A percentile compares a stretch with the other conserved stretches of the same genome.
These are phyloP conservation scores for Trichoderma virens DNA, from an alignment of 495 filamentous ascomycete genomes.

Conservation along the genomic window DNA sequence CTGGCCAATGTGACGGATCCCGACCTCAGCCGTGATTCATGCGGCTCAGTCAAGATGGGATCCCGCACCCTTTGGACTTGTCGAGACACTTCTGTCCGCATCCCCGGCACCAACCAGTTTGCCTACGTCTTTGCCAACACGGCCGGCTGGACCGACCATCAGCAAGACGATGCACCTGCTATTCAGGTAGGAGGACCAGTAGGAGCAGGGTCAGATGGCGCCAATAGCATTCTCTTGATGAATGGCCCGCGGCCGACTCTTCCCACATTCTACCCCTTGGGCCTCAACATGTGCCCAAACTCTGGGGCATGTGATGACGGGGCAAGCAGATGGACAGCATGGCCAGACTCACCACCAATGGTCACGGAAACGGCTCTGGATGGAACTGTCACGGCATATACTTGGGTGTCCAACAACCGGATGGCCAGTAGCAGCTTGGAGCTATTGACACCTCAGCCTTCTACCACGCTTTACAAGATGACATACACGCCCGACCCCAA, in stretches of 20 bases:
- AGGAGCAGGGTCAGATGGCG: neutral
- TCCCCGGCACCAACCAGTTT: constrained; percentile 15
- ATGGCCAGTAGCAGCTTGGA: constrained; percentile 17
- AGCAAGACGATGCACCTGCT: constrained; percentile 14
- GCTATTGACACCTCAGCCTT: constrained; percentile 17
- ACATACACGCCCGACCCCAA: constrained; percentile 16
- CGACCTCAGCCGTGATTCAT: constrained; percentile 24
- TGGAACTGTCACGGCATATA: constrained; percentile 20
- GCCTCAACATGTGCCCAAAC: constrained; percentile 18
- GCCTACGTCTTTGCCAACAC: constrained; percentile 20
- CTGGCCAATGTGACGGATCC: constrained; percentile 26
- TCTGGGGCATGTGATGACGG: constrained; percentile 21
- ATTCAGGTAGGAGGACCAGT: neutral
- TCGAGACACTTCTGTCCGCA: constrained; percentile 21
- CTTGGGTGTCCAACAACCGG: constrained; percentile 24
- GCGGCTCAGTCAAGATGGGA: constrained; percentile 22
- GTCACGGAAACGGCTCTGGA: constrained; percentile 15
- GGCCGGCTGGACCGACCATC: constrained; percentile 23
- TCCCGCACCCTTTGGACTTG: constrained; percentile 24
- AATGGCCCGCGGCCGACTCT: constrained; percentile 18
- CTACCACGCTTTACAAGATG: constrained; percentile 19
- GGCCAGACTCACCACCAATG: constrained; percentile 26
- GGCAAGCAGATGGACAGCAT: constrained; percentile 18
- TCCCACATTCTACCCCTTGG: constrained; percentile 22
- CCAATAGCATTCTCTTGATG: constrained; percentile 13